Percentiles rank a stretch among this genome's conserved stretches.
These are phyloP conservation scores for Aschersonia sp. DNA, from an alignment of 2,329 filamentous ascomycete genomes.

Conservation along the genomic window DNA sequence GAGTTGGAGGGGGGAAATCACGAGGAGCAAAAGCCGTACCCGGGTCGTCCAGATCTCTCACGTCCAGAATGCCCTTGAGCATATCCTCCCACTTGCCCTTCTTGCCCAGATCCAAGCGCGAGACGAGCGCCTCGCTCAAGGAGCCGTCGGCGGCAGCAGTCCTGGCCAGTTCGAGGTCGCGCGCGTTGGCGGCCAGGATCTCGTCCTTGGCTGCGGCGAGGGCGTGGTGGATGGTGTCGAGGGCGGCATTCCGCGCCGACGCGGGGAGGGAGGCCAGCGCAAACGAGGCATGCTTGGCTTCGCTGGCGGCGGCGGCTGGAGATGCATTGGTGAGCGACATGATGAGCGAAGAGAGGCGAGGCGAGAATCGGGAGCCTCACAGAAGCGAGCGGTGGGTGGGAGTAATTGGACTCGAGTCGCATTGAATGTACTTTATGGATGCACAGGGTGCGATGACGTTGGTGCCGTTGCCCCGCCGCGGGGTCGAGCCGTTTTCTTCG, in stretches of 20 bases:
- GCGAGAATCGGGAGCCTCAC: too few relatives aligned
- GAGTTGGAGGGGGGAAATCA: background rate
- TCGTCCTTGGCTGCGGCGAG: constrained; percentile 53
- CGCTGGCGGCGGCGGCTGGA: constrained; percentile 60
- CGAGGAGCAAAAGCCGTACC: constrained; percentile 34
- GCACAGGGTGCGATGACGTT: background rate
- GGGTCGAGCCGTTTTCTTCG: background rate
- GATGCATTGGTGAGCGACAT: constrained; percentile 89
- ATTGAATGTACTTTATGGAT: background rate
- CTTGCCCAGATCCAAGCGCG: constrained; percentile 73
- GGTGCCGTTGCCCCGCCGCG: background rate
- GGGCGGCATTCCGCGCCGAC: constrained; percentile 65
- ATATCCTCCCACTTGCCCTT: constrained; percentile 95
- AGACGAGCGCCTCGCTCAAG: constrained; percentile 70
- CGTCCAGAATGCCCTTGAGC: constrained; percentile 87
- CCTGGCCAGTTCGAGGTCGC: constrained; percentile 63
- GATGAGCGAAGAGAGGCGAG: background rate
- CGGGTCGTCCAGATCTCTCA: constrained; percentile 72
- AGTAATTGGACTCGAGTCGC: too few relatives aligned
- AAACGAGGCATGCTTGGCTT: constrained; percentile 71
- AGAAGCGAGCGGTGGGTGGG: too few relatives aligned
- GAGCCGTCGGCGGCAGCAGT: constrained; percentile 61
- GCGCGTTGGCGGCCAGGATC: constrained; percentile 77
- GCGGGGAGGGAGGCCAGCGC: constrained; percentile 67
- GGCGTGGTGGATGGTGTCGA: constrained; percentile 71